Percentiles rank a stretch among this genome's conserved stretches.
These are phyloP conservation scores for Wickerhamomyces rabaulensis DNA, from an alignment of 805 yeast genomes.

Conservation along the genomic window DNA sequence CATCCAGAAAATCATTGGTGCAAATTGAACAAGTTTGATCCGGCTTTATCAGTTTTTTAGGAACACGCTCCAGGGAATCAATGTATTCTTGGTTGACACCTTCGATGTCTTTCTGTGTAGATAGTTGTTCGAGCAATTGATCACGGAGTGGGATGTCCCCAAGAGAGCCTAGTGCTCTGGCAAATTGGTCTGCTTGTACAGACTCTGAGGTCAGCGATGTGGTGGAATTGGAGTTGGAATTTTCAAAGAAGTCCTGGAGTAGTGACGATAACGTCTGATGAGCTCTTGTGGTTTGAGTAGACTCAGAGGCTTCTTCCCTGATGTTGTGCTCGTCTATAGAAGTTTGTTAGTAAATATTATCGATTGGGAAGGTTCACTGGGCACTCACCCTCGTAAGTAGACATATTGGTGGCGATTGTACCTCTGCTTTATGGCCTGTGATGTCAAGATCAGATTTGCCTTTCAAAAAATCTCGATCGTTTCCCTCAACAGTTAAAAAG, in stretches of 20 bases:
- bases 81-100: conserved; percentile 69
- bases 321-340: conserved; percentile 26
- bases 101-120: conserved; percentile 18
- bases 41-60: conserved; percentile 33
- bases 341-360: background rate
- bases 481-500: too few relatives aligned
- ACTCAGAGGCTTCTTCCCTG: conserved; percentile 2
- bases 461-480: background rate
- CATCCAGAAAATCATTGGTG: conserved; percentile 64
- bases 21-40: conserved; percentile 83
- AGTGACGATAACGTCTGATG: conserved; percentile 17
- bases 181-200: conserved; percentile 12
- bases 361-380: background rate
- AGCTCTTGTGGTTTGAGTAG: conserved; percentile 6
- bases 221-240: conserved; percentile 15
- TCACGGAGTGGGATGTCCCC: conserved; percentile 17
- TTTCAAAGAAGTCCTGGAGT: conserved; percentile 12
- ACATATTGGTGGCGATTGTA: conserved; percentile 15
- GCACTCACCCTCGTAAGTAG: conserved; percentile 30
- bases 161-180: conserved; percentile 13
- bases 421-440: background rate
- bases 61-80: conserved; percentile 73
- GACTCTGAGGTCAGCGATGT: background rate
- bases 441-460: background rate
- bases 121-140: conserved; percentile 23